Conservation (phyloP, 2,329 filamentous ascomycete genomes). For the Aspergillus aculeatinus region DNA sequence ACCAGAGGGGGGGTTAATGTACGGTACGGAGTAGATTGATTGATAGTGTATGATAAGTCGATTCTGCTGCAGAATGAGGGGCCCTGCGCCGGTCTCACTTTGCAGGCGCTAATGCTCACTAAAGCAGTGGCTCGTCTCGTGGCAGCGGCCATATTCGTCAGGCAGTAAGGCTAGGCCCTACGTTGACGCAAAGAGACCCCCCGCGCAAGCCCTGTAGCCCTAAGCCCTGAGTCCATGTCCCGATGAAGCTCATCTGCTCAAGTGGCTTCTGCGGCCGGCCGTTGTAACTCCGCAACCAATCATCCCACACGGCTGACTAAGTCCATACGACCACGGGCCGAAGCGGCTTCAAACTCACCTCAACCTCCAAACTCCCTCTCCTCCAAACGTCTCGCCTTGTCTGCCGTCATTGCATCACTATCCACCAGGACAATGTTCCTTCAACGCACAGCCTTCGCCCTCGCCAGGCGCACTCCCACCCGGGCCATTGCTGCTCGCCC, state of each 20-base stretch:
- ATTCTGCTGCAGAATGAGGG: conserved; percentile 7
- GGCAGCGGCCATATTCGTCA: neutral
- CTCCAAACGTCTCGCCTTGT: conserved; percentile 27
- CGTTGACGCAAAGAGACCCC: neutral
- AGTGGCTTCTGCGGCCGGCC: conserved; percentile 13
- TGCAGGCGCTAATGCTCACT: conserved; percentile 5
- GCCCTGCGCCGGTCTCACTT: conserved; percentile 2
- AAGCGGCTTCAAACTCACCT: conserved; percentile 44
- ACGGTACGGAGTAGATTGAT: conserved; percentile 6
- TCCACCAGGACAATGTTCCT: conserved; percentile 46
- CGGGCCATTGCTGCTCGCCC: conserved; percentile 44
- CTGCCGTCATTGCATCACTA: conserved; percentile 23
- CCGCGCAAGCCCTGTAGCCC: conserved; percentile 9
- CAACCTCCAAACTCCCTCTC: conserved; percentile 35
- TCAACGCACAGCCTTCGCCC: conserved; percentile 47
- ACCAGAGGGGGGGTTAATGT: conserved; percentile 14
- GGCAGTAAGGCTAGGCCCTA: neutral
- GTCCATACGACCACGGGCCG: conserved; percentile 29
- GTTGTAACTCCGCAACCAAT: conserved; percentile 26
- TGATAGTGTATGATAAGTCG: conserved; percentile 17
- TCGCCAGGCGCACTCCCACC: conserved; percentile 47
- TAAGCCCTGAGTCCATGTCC: conserved; percentile 20
- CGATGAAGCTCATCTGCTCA: conserved; percentile 19
- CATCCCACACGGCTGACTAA: conserved; percentile 27
- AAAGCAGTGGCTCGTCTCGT: neutral